phyloP scores from a whole-genome alignment of 1,139 yeast genomes.

The Magnusiomyces sp. region DNA sequence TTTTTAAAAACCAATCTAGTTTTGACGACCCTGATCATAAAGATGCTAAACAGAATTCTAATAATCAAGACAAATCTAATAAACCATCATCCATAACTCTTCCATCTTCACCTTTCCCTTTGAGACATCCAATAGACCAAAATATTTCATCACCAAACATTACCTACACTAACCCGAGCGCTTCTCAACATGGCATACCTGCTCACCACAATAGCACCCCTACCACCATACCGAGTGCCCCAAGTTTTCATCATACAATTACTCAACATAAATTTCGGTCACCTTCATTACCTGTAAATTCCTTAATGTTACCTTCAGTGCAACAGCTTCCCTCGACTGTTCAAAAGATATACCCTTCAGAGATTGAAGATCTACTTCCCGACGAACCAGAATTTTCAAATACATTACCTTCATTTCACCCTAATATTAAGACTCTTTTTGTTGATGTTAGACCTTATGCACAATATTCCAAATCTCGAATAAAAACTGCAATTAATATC shows the following conservation, averaged over 20 bases:
- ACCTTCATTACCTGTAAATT: constrained; percentile 20
- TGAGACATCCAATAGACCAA: no score
- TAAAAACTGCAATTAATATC: constrained; percentile 53
- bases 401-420: background rate
- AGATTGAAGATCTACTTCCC: constrained; percentile 2
- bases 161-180: no score
- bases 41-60: no score
- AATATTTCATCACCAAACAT: no score
- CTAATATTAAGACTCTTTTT: constrained; percentile 20
- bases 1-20: no score
- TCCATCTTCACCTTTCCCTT: no score
- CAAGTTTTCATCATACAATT: background rate
- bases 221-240: no score
- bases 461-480: constrained; percentile 46
- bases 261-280: constrained; percentile 16
- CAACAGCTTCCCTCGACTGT: constrained; percentile 13
- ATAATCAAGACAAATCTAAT: no score
- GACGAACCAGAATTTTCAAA: background rate
- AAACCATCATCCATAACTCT: no score
- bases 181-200: no score
- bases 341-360: constrained; percentile 1
- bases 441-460: constrained; percentile 68
- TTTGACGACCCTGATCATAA: no score
- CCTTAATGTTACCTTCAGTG: constrained; percentile 7
- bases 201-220: no score